Evolutionary conservation across 345 rosid genomes (phyloP), one percentile per base, ranked within the genome.

Genomic region (Euphorbia pulcherrima): DNA sequence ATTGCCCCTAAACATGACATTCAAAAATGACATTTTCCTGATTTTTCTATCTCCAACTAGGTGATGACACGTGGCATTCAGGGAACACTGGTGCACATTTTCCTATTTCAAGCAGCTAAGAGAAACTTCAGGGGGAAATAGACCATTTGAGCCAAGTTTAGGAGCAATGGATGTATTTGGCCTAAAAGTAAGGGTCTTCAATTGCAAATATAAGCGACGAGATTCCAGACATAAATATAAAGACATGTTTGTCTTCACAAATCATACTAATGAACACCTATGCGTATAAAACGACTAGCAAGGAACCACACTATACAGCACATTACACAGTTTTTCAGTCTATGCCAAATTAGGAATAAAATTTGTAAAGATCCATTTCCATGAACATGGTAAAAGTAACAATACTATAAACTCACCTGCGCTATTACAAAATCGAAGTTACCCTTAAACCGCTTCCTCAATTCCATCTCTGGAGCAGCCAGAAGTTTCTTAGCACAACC

Each of bases 381-480:
- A 26, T 5, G 26, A 23, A 68, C 1, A n/a, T 2, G 29, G 29
- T 9, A 6, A 17, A 35, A 33, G 16, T 60, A 2, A 65, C n/a
- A 39, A 6, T 2, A 39, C 28, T 14, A 56, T 53, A 72, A 55
- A 53, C 61, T 50, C 74, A 86, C 97, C 96, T 90, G 97, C 60
- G 76, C 83, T 75, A 86, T 82, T 72, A 94, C 89, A 68, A 94
- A 94, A 40, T 83, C 86, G 7, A 78, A 55, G 39, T 94, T 94
- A 33, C 96, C 97, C 84, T 94, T 89, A 61, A 94, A 94, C 69
- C 77, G 83, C 47, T 72, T 77, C 68, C 77, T 84, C 81, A 91
- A 48, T 51, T 83, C 83, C 39, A 30, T 62, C 75, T 83, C 81
- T 62, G 85, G 80, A 0, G 64, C 66, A 11, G 72, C 77, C 75